These are phyloP conservation scores for Hyphodiscus hymeniophilus DNA, from an alignment of 495 filamentous ascomycete species.

Conservation along the genomic window DNA sequence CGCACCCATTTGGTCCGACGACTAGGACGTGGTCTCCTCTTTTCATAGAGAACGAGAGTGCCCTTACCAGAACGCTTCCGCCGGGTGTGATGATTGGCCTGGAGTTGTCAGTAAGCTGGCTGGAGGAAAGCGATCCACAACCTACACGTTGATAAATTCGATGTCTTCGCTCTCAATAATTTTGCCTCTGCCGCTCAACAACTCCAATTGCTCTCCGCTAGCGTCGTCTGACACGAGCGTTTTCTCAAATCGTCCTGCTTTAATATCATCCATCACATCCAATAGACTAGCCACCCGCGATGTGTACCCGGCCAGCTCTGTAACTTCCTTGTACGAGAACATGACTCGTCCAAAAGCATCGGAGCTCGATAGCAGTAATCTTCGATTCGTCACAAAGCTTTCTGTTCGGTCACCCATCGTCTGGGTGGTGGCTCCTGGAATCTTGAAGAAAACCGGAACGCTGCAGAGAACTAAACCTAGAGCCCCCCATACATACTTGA, in stretches of 20 bases:
- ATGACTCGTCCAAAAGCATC: conserved; percentile 95
- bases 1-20: conserved; percentile 93
- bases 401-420: conserved; percentile 90
- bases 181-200: conserved; percentile 70
- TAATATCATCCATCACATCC: conserved; percentile 90
- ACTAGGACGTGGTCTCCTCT: conserved; percentile 88
- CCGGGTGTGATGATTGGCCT: conserved; percentile 93
- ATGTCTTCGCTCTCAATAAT: conserved; percentile 75
- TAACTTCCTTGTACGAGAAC: conserved; percentile 97
- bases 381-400: conserved; percentile 89
- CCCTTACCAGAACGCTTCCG: conserved; percentile 79
- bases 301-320: conserved; percentile 92
- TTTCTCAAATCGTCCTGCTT: conserved; percentile 85
- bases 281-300: conserved; percentile 81
- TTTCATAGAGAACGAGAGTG: conserved; percentile 77
- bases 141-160: conserved; percentile 70
- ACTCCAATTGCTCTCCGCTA: conserved; percentile 65
- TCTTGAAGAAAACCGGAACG: conserved; percentile 89
- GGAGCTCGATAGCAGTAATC: conserved; percentile 83
- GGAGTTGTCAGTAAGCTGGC: conserved; percentile 6
- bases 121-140: not conserved
- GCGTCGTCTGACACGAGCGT: conserved; percentile 84
- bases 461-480: conserved; percentile 90
- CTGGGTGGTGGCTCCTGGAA: conserved; percentile 63
- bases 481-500: conserved; percentile 99